Evolutionary conservation across 2,329 filamentous ascomycete species (phyloP).

Genomic region (Atkinsonella texensis): DNA sequence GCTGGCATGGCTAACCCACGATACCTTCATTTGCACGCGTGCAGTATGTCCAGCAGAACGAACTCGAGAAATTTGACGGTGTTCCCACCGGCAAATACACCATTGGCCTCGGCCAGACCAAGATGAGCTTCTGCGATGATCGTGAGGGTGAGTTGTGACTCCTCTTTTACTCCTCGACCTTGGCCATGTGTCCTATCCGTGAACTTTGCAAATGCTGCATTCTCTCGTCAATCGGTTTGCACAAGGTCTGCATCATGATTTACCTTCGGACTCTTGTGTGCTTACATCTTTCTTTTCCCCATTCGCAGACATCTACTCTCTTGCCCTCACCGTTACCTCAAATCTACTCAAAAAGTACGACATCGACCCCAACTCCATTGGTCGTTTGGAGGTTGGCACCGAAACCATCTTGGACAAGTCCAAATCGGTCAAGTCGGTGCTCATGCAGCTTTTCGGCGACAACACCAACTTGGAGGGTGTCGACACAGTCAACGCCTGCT

Average conservation of each 20-base stretch:
- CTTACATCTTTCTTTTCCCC: constrained; percentile 1
- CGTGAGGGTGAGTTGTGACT: constrained; percentile 54
- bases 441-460: constrained; percentile 77
- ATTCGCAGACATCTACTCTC: constrained; percentile 68
- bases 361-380: constrained; percentile 66
- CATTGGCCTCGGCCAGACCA: constrained; percentile 81
- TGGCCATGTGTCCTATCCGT: neutral
- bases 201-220: neutral
- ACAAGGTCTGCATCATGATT: neutral
- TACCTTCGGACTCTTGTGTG: neutral
- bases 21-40: constrained; percentile 5
- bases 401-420: constrained; percentile 83
- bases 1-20: constrained; percentile 15
- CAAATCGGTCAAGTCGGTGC: constrained; percentile 78
- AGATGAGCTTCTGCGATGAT: constrained; percentile 88
- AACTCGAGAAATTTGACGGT: constrained; percentile 80
- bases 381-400: constrained; percentile 73
- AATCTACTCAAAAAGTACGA: constrained; percentile 74
- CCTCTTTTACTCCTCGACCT: constrained; percentile 3
- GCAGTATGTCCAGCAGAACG: constrained; percentile 72
- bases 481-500: constrained; percentile 76
- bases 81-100: constrained; percentile 77
- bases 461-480: constrained; percentile 79
- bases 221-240: neutral
- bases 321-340: constrained; percentile 65